Base-by-base conservation (phyloP, 2,329 filamentous ascomycete genomes). In the Dactylella cylindrospora region DNA sequence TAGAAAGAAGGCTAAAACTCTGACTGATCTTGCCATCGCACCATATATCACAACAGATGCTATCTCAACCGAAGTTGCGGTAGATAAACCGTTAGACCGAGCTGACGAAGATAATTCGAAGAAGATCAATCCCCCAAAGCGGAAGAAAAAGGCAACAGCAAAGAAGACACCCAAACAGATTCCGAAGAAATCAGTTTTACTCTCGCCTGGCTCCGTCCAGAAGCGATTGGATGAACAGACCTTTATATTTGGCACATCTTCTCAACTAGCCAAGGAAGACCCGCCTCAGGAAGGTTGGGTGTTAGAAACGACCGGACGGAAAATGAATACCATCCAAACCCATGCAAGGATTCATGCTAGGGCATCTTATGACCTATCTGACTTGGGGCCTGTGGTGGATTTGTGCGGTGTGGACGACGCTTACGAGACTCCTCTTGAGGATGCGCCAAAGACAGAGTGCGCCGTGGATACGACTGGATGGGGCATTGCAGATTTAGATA, bases 201-300 rank as follows among this genome's bases (percentile, higher is more conserved):
- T 64, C 4, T 54, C 59, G 0, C 59, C 59, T 13, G 40, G 55
- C 10, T 54, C 59, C 4, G 59, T 40, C 2, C 36, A 33, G 22
- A 64, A 64, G 36, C 38, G 20, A 1, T 35, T 55, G 50, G 50
- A 64, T 23, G 10, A 40, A 3, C 49, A 64, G 31, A 50, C 31
- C 15, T 64, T 64, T 9, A 23, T 64, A 33, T 64, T 64, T 31
- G 59, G 50, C 13, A 55, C 59, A 1, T 55, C 59, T 1, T 64
- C 59, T 13, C 50, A 64, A 17, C 25, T 55, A 15, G 46, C 55
- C 7, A n/a, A 17, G 35, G 20, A 32, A 13, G 28, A 51, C 25
- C 43, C 50, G 12, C 59, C 59, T 5, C 22, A 25, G 10, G 59
- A 32, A 19, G 59, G 59, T 6, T 64, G 59, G 59, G 13, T 10